phyloP scores from a whole-genome alignment of 306 rosid species.

The Psophocarpus tetragonolobus region DNA sequence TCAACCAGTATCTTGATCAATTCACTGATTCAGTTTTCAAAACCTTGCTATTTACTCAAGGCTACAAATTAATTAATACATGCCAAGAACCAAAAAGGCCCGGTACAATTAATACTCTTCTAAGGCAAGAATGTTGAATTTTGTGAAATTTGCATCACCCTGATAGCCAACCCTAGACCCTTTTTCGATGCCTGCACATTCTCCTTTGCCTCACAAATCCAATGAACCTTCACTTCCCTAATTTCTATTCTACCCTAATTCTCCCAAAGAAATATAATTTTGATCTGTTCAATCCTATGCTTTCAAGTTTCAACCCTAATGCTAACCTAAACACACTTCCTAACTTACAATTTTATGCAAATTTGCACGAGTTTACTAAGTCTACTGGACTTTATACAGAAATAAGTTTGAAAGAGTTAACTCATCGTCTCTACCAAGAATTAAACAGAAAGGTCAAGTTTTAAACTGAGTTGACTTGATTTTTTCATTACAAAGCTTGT shows the following conservation, averaged over 20 bases:
- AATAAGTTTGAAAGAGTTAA: neutral
- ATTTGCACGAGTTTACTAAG: neutral
- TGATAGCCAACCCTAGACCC: neutral
- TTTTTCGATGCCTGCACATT: neutral
- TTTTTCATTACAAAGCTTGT: neutral
- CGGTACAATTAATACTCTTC: neutral
- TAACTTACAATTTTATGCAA: neutral
- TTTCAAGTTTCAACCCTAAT: neutral
- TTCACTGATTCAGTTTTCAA: too few species aligned
- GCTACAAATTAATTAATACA: neutral
- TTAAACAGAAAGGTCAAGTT: too few species aligned
- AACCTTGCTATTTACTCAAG: neutral
- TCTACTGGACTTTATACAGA: neutral
- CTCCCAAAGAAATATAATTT: neutral
- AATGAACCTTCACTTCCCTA: neutral
- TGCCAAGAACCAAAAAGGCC: neutral
- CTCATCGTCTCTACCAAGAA: neutral
- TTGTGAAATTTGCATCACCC: neutral
- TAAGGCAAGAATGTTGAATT: neutral
- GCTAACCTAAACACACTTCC: neutral
- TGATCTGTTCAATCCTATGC: neutral
- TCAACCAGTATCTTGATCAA: too few species aligned
- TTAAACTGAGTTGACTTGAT: neutral
- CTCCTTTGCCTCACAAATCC: neutral
- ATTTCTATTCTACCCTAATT: slow-evolving; percentile 3